Conservation (phyloP, 345 rosid genomes). For the Eucalyptus erythrocorys region DNA sequence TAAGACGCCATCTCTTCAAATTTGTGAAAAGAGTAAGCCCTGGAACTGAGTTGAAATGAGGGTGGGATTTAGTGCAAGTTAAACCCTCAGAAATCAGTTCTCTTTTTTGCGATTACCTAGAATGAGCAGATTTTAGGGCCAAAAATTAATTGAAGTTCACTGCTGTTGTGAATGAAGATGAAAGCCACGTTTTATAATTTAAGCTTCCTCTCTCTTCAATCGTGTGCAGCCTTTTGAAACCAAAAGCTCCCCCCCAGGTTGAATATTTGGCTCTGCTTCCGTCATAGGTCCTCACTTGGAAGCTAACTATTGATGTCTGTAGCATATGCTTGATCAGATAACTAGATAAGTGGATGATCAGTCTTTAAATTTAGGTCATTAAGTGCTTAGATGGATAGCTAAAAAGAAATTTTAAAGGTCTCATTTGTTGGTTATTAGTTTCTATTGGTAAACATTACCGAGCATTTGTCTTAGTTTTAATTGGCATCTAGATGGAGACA, state of each 20-base stretch:
- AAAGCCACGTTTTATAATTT: background rate
- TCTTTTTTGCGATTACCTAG: background rate
- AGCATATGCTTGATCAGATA: background rate
- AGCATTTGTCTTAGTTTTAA: background rate
- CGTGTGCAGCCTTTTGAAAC: background rate
- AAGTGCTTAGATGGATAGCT: background rate
- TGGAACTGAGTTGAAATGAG: background rate
- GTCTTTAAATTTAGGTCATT: background rate
- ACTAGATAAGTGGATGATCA: background rate
- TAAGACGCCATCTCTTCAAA: constrained; percentile 75
- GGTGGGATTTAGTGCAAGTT: background rate
- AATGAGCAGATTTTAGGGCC: background rate
- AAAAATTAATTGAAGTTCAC: background rate
- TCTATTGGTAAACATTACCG: background rate
- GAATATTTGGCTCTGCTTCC: background rate
- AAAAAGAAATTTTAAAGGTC: background rate
- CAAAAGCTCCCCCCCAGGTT: background rate
- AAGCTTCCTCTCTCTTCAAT: background rate
- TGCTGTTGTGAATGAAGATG: background rate
- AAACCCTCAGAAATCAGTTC: background rate
- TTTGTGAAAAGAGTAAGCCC: constrained; percentile 59
- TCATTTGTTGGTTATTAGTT: background rate
- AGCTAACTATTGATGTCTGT: background rate
- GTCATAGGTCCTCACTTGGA: background rate
- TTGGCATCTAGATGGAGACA: background rate